Evolutionary conservation across 768 basidiomycete genomes (phyloP), one percentile per base, ranked within the genome.

Genomic region (Scleroderma bovista): DNA sequence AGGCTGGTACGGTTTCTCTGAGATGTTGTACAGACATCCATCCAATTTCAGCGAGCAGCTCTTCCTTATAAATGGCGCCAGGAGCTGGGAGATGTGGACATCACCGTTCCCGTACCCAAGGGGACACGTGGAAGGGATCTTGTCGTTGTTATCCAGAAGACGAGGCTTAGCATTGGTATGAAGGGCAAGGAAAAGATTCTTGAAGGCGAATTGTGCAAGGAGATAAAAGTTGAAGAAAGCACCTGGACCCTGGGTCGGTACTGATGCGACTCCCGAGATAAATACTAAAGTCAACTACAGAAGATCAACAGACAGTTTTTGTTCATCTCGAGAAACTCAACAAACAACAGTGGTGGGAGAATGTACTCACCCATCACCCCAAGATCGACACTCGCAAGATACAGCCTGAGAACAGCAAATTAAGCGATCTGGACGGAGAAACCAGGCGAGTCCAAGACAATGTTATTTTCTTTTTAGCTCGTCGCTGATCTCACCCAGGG

Each of bases 331-430:
- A 93, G 68, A 94, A 95, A 67, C 57, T 89, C 46, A 90, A 93
- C 68, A 73, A 88, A 54, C 81, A 88, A 66, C 81, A 88, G 51
- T 98, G 96, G 96, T 99, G 96, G 96, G 89, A 93, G 66, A 93
- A 97, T 65, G 86, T 98, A 55, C 72, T 98, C 45, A 87, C 86
- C 2, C 90, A 95, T 60, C 93, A 96, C 62, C 93, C 96, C 13
- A 97, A 93, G 75, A 86, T 98, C 75, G 89, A 98, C 62, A 96
- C 93, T 10, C 87, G 77, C 48, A 98, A 96, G 73, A 97, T 99
- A 57, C 85, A 87, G 60, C 96, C 96, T 2, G 82, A 86, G 60
- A 94, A 97, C 65, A 93, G 93, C 64, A 95, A 96, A 65, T 75
- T 99, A 47, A 88, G 93, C 64, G 96, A 99, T 62, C 78, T 99